Evolutionary conservation across 2,329 filamentous ascomycete genomes (phyloP).

Genomic region (Endothia cerciana): DNA sequence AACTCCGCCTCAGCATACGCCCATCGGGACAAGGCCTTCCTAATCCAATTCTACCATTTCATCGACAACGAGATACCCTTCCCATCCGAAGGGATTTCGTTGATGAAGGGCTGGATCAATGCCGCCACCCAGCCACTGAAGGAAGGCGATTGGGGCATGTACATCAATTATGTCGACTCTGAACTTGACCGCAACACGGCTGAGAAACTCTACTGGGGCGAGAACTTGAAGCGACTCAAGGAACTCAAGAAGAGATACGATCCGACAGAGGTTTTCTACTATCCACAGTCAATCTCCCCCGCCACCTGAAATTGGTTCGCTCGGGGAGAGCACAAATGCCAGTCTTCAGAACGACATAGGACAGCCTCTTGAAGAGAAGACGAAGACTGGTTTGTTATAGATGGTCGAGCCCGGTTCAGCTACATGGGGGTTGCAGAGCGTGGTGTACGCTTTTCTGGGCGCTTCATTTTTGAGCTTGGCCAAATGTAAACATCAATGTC

Average conservation of each 20-base stretch:
- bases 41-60: conserved; percentile 53
- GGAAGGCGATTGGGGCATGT: conserved; percentile 42
- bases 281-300: conserved; percentile 43
- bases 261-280: conserved; percentile 45
- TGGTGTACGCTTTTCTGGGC: neutral
- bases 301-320: conserved; percentile 18
- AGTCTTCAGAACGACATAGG: too few species aligned
- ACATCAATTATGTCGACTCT: conserved; percentile 48
- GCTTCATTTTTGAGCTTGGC: neutral
- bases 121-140: conserved; percentile 39
- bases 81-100: conserved; percentile 39
- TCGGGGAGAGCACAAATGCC: too few species aligned
- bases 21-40: conserved; percentile 51
- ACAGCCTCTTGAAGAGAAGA: neutral
- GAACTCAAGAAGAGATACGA: conserved; percentile 43
- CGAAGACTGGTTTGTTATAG: neutral
- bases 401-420: neutral
- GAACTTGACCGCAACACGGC: conserved; percentile 40
- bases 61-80: conserved; percentile 37
- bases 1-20: conserved; percentile 43
- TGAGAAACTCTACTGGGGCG: conserved; percentile 43
- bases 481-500: neutral
- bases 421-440: neutral
- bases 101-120: conserved; percentile 41
- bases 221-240: conserved; percentile 39